Conservation (phyloP, 768 basidiomycete genomes). For the Serendipita sp. region DNA sequence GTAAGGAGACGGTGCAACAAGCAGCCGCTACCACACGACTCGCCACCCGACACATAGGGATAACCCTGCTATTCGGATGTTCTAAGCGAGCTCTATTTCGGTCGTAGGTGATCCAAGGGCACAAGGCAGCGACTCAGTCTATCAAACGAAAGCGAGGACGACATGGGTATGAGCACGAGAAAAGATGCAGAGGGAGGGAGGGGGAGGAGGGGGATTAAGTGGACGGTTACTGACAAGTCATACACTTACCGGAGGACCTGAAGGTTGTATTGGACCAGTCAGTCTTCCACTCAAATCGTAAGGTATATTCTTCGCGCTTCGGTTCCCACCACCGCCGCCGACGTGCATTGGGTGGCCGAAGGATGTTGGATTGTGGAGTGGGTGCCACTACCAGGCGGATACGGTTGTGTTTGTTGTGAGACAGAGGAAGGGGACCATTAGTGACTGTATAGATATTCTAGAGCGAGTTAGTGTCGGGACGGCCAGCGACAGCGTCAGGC, state of each 20-base stretch:
- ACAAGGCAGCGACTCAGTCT: conserved; percentile 25
- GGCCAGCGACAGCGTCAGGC: too few species aligned
- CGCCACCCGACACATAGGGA: conserved; percentile 25
- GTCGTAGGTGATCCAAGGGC: conserved; percentile 28
- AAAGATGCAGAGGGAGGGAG: too few species aligned
- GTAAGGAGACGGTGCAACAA: conserved; percentile 20
- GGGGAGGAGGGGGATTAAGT: too few species aligned
- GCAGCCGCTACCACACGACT: conserved; percentile 23
- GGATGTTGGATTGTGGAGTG: conserved; percentile 10
- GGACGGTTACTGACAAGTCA: conserved; percentile 15
- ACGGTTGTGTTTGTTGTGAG: too few species aligned
- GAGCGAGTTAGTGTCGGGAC: too few species aligned
- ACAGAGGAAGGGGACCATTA: too few species aligned
- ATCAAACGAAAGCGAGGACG: not conserved
- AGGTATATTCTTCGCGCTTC: conserved; percentile 17
- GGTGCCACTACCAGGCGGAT: too few species aligned
- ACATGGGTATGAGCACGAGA: too few species aligned
- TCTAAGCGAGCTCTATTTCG: conserved; percentile 27
- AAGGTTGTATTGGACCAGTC: conserved; percentile 18
- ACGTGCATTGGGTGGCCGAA: conserved; percentile 11
- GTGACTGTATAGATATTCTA: too few species aligned
- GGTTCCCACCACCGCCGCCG: conserved; percentile 14
- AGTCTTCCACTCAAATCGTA: conserved; percentile 16
- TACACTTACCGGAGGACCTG: conserved; percentile 14
- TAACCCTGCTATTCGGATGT: conserved; percentile 20